A percentile compares a stretch with the other conserved stretches of the same genome.
Conservation (phyloP, 345 rosid species). For the thale cress (Arabidopsis thaliana) region DNA sequence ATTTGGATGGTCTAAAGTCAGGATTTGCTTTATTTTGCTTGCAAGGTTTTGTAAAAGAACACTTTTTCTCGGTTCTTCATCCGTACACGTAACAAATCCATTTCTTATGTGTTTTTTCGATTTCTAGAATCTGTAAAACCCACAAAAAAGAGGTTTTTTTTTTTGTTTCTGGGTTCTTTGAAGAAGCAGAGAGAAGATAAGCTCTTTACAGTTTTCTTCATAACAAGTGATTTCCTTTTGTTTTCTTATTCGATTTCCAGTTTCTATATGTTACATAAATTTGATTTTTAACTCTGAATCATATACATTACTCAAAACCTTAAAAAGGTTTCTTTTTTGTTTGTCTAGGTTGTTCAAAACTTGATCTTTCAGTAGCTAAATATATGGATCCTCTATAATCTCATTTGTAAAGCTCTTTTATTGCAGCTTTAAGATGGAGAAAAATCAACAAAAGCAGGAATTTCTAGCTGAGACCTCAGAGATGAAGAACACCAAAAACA, state of each 20-base stretch:
- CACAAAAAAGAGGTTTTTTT: not conserved
- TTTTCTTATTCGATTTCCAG: slow-evolving; percentile 2
- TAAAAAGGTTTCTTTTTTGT: not conserved
- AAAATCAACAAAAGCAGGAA: not conserved
- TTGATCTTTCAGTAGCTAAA: not conserved
- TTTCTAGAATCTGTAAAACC: not conserved
- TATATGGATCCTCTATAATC: not conserved
- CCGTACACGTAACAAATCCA: not conserved
- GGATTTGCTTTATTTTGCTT: not conserved
- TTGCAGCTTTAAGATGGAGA: slow-evolving; percentile 33
- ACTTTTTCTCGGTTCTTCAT: not conserved
- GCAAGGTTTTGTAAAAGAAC: not conserved
- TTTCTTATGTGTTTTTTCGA: not conserved
- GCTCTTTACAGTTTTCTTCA: not conserved
- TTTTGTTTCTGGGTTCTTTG: not conserved
- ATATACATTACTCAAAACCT: not conserved
- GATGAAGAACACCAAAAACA: not conserved
- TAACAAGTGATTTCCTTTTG: not conserved
- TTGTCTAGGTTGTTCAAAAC: slow-evolving; percentile 12
- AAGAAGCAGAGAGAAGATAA: not conserved
- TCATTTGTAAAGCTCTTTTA: not conserved
- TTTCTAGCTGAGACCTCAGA: not conserved
- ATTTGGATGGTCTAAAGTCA: not conserved
- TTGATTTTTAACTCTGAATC: not conserved
- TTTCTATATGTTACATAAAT: not conserved